Percentiles rank a stretch among this genome's conserved stretches.
These are phyloP conservation scores for Podaxis sp. DNA, from an alignment of 768 basidiomycete genomes.

Conservation along the genomic window DNA sequence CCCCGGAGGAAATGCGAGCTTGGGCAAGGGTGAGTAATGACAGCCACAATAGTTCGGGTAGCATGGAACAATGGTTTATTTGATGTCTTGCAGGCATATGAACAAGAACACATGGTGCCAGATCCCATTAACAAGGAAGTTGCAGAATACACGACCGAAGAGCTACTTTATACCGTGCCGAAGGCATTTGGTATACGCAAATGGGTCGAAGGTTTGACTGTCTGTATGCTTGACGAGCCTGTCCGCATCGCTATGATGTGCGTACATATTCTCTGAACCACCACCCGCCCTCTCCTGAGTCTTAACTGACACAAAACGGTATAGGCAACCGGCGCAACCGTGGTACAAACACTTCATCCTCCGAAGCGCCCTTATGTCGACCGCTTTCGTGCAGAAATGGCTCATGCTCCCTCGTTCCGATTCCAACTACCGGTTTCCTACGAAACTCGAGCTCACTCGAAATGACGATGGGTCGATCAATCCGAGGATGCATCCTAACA, in stretches of 20 bases:
- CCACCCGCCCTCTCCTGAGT: not conserved
- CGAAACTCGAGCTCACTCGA: slow-evolving; percentile 23
- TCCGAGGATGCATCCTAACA: slow-evolving; percentile 34
- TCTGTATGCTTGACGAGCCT: slow-evolving; percentile 40
- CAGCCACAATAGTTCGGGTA: no score
- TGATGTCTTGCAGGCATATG: slow-evolving; percentile 33
- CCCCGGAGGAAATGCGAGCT: slow-evolving; percentile 30
- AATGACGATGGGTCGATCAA: slow-evolving; percentile 20
- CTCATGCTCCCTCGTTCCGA: slow-evolving; percentile 36
- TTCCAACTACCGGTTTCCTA: slow-evolving; percentile 18
- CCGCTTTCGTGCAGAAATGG: slow-evolving; percentile 33
- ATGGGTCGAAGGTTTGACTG: slow-evolving; percentile 30
- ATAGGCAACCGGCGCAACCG: slow-evolving; percentile 38
- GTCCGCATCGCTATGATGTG: slow-evolving; percentile 50
- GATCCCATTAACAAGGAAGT: slow-evolving; percentile 37
- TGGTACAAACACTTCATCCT: slow-evolving; percentile 28
- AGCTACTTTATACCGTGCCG: slow-evolving; percentile 39
- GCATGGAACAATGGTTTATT: not conserved
- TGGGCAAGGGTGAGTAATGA: slow-evolving; percentile 36
- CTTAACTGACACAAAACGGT: not conserved
- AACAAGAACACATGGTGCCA: slow-evolving; percentile 39
- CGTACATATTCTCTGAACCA: slow-evolving; percentile 10
- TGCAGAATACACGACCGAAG: slow-evolving; percentile 37
- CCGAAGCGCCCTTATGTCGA: slow-evolving; percentile 19
- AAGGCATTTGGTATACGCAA: slow-evolving; percentile 34